A percentile compares a stretch with the other conserved stretches of the same genome.
These are phyloP conservation scores for Chaetomium strumarium DNA, from an alignment of 2,329 filamentous ascomycete species.

Conservation along the genomic window DNA sequence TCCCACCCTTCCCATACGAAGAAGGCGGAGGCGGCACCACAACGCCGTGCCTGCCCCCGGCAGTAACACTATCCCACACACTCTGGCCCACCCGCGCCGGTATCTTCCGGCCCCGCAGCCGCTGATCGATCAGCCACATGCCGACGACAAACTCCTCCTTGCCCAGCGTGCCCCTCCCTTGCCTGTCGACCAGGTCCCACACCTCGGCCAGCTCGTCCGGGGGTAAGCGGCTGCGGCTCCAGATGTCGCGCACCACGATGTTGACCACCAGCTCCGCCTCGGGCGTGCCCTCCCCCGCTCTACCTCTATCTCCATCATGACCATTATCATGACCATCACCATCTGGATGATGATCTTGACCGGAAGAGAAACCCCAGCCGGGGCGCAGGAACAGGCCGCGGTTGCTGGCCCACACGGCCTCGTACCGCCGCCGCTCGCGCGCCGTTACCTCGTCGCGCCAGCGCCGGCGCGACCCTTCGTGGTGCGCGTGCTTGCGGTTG, in stretches of 20 bases:
- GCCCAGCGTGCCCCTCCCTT: slow-evolving; percentile 48
- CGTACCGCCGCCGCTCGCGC: slow-evolving; percentile 71
- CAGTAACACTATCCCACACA: slow-evolving; percentile 63
- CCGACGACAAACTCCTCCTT: slow-evolving; percentile 76
- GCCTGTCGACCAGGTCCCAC: slow-evolving; percentile 66
- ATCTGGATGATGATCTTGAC: not conserved
- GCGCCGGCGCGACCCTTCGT: slow-evolving; percentile 67
- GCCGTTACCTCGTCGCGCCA: slow-evolving; percentile 72
- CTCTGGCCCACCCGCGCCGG: slow-evolving; percentile 65
- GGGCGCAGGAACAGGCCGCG: slow-evolving; percentile 47
- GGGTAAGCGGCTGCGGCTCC: slow-evolving; percentile 63
- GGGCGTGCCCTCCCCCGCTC: slow-evolving; percentile 10
- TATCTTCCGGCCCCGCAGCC: slow-evolving; percentile 72
- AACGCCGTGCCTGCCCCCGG: slow-evolving; percentile 25
- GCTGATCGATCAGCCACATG: slow-evolving; percentile 76
- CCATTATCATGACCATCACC: slow-evolving; percentile 6
- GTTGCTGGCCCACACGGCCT: slow-evolving; percentile 81
- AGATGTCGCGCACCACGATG: slow-evolving; percentile 69
- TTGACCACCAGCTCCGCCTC: slow-evolving; percentile 53
- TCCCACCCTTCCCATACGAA: not conserved
- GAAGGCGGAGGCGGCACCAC: slow-evolving; percentile 8
- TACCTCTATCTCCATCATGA: not conserved
- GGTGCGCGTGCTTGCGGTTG: slow-evolving; percentile 64
- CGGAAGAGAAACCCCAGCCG: slow-evolving; percentile 9
- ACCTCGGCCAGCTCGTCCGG: slow-evolving; percentile 65